Conservation (phyloP, 345 rosid species). For the Gossypium anomalum region DNA sequence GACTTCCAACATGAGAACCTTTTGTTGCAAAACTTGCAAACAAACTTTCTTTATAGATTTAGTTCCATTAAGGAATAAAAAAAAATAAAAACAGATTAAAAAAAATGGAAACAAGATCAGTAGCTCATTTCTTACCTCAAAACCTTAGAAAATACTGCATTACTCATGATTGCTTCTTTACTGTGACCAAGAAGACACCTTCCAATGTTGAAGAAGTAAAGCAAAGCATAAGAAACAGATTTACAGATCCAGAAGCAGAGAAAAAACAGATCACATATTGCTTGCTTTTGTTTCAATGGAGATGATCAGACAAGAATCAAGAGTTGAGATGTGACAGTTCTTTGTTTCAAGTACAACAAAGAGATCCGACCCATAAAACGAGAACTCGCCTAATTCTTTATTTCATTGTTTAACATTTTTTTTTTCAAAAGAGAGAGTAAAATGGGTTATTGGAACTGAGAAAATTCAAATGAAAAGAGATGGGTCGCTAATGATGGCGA, state of each 20-base stretch:
- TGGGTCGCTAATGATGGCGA: conserved; percentile 54
- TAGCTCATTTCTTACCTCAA: conserved; percentile 33
- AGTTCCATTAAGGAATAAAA: conserved; percentile 40
- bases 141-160: conserved; percentile 34
- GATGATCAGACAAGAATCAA: conserved; percentile 30
- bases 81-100: background rate
- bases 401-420: no score
- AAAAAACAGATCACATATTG: conserved; percentile 33
- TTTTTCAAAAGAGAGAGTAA: background rate
- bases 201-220: background rate
- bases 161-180: conserved; percentile 12
- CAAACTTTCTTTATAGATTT: conserved; percentile 50
- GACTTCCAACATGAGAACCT: conserved; percentile 75
- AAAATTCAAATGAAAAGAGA: conserved; percentile 10
- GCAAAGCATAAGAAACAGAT: background rate
- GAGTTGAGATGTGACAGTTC: conserved; percentile 38
- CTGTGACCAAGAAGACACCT: background rate
- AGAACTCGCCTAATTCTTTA: no score
- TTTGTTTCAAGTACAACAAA: conserved; percentile 31
- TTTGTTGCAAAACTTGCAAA: conserved; percentile 73
- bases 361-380: conserved; percentile 49
- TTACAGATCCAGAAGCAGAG: conserved; percentile 21
- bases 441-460: conserved; percentile 9
- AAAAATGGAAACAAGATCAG: conserved; percentile 25
- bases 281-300: conserved; percentile 21